Evolutionary conservation across 176 grass and related monocot species (phyloP).

Genomic region (Raddia distichophylla): DNA sequence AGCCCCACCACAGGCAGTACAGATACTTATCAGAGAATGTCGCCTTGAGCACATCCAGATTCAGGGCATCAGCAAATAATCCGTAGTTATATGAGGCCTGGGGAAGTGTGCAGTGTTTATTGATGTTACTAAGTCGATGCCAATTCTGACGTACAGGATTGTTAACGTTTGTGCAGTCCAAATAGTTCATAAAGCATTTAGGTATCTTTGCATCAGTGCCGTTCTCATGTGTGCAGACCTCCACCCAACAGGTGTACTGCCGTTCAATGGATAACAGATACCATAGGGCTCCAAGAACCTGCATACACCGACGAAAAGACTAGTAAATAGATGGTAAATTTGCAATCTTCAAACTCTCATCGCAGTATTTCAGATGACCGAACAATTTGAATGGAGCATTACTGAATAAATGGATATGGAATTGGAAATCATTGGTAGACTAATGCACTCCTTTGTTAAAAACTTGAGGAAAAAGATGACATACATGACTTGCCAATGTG

Average conservation of each 20-base stretch:
- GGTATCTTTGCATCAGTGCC: constrained; percentile 12
- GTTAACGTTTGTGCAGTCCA: constrained; percentile 57
- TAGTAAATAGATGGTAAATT: neutral
- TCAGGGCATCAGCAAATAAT: constrained; percentile 69
- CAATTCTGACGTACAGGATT: constrained; percentile 46
- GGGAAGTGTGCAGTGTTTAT: constrained; percentile 41
- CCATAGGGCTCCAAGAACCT: constrained; percentile 92
- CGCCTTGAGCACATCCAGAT: constrained; percentile 44
- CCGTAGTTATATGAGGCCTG: constrained; percentile 62
- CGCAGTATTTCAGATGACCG: neutral
- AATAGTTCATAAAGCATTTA: constrained; percentile 45
- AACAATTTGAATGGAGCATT: neutral
- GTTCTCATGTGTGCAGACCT: constrained; percentile 56
- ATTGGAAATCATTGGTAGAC: neutral
- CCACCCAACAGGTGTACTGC: constrained; percentile 83
- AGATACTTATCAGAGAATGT: constrained; percentile 84
- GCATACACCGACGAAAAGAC: neutral
- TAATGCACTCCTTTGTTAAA: neutral
- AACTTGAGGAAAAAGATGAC: neutral
- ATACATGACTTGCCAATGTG: constrained; percentile 91
- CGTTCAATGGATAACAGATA: constrained; percentile 91
- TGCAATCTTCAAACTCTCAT: neutral
- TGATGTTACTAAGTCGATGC: constrained; percentile 44
- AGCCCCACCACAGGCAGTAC: constrained; percentile 98
- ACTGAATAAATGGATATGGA: neutral